Base-by-base conservation (phyloP, 805 yeast species). In the Kodamaea restingae region DNA sequence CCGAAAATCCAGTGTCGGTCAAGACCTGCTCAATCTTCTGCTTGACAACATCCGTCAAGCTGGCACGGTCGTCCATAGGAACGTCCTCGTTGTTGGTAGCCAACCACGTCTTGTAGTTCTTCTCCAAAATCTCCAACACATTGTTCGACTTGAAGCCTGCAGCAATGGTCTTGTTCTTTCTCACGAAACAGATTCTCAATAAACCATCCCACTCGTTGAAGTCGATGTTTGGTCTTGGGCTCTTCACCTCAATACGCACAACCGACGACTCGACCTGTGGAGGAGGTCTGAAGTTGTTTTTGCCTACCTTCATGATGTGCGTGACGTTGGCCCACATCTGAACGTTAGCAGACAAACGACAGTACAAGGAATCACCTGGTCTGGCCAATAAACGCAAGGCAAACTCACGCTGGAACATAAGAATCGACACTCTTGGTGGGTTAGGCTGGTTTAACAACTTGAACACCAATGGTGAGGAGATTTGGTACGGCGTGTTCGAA, bases 301-400 rank as follows among this genome's bases (percentile, higher is more conserved):
- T 84, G 17, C 98, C 98, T 21, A 93, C 98, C 63, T 93, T 93
- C 98, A 93, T 93, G 39, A 93, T 86, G 60, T 93, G 98, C 6
- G 95, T 88, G 11, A 93, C 97, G 48, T 87, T 87, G n/a, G 97
- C 96, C 97, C 98, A 93, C 98, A 93, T 91, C 58, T 93, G 98
- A 1, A 93, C 98, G 56, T 93, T 93, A 21, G 96, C 98, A 22
- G 95, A 84, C 39, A 93, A 72, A 55, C 98, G 77, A 63, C 96
- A 88, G 67, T 91, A 93, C 28, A 93, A 70, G 1, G 87, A 63
- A 52, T 93, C 98, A n/a, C 98, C 98, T 0, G 98, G 98, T 51
- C 95, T 78, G 1, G 98, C 98, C 38, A 93, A 71, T 40, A 93
- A 69, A 54, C 97, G 81, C 65, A 93, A 62, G 2, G 98, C 98